Evolutionary conservation across 345 rosid species (phyloP).

Genomic region (Populus tremula): DNA sequence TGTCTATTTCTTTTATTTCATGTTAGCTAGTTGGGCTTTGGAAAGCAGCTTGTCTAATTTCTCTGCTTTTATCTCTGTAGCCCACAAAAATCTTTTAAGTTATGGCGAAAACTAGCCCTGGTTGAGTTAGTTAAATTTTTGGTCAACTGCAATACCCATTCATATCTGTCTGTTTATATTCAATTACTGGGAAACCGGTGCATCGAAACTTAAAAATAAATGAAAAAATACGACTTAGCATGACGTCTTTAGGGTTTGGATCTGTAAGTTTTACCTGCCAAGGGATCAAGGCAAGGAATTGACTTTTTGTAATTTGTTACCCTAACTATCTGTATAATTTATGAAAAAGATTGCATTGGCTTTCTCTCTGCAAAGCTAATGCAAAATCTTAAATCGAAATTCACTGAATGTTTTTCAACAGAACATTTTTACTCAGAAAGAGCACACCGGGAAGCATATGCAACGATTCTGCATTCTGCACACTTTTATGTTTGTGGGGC

Average conservation of each 20-base stretch:
- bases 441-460: slow-evolving; percentile 71
- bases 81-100: background rate
- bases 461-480: slow-evolving; percentile 86
- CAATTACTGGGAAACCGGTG: background rate
- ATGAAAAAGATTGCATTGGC: background rate
- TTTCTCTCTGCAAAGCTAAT: background rate
- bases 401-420: slow-evolving; percentile 24
- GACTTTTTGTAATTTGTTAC: background rate
- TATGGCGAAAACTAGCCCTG: background rate
- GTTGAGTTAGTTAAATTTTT: background rate
- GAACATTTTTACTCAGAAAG: slow-evolving; percentile 64
- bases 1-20: background rate
- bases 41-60: background rate
- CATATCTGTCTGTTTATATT: background rate
- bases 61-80: background rate
- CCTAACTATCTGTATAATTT: background rate
- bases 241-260: background rate
- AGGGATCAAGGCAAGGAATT: background rate
- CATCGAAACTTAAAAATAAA: background rate
- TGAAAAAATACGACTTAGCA: background rate
- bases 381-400: background rate
- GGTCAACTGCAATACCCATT: background rate
- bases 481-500: slow-evolving; percentile 83
- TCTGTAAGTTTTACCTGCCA: background rate
- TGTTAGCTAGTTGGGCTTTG: background rate